Conservation (phyloP, 148 eudicot genomes). For the Amaranthus palmeri region DNA sequence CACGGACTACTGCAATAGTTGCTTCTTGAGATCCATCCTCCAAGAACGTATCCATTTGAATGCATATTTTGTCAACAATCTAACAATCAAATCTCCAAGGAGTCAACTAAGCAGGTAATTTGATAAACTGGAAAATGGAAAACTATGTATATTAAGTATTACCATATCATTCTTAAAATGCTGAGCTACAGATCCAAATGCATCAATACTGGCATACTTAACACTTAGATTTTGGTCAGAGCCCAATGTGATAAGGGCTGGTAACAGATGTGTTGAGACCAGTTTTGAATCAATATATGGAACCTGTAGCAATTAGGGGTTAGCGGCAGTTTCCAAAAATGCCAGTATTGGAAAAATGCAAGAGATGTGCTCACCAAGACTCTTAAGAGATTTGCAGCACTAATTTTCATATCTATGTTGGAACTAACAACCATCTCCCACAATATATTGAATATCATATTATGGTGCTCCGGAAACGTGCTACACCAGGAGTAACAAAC, state of each 20-base stretch:
- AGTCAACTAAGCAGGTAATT: constrained; percentile 22
- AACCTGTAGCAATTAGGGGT: constrained; percentile 41
- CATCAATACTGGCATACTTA: constrained; percentile 87
- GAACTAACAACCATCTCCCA: constrained; percentile 99
- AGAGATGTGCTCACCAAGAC: constrained; percentile 52
- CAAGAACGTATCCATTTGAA: constrained; percentile 99
- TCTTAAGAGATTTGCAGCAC: constrained; percentile 81
- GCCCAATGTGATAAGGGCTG: constrained; percentile 96
- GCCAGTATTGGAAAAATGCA: background rate
- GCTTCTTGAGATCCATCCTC: constrained; percentile 99
- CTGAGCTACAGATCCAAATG: constrained; percentile 98
- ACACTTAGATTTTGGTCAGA: constrained; percentile 87
- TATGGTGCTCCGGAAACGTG: constrained; percentile 69
- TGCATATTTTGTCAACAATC: constrained; percentile 94
- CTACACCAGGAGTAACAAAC: constrained; percentile 35
- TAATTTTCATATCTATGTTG: constrained; percentile 61
- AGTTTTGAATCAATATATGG: constrained; percentile 85
- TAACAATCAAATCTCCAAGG: constrained; percentile 26
- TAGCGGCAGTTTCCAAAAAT: background rate
- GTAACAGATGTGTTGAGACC: constrained; percentile 82
- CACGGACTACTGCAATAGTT: constrained; percentile 81
- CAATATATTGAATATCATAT: constrained; percentile 66
- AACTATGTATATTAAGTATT: constrained; percentile 16
- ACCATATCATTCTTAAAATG: constrained; percentile 89
- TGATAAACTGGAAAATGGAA: background rate